Evolutionary conservation across 2,329 filamentous ascomycete species (phyloP), one percentile per base, ranked within the genome.

Genomic region (Fulvia fulva): DNA sequence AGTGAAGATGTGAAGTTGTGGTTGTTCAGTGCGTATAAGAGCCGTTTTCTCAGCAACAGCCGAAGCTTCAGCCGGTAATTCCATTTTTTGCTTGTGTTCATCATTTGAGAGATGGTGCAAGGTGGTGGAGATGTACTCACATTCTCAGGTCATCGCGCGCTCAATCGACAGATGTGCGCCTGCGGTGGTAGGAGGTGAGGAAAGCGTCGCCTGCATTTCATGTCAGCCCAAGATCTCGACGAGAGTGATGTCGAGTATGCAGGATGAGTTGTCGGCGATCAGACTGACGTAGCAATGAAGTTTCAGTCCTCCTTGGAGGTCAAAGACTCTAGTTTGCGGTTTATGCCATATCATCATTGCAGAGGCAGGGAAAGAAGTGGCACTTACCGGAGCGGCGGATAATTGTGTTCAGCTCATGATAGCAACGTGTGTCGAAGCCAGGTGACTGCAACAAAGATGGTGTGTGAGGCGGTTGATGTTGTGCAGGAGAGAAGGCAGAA

Each of bases 301-400:
- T 64, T 66, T 65, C 64, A 66, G 58, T 64, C 61, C 63, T 63
- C 63, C 58, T 51, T 54, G 50, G 62, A 65, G 61, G 61, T 66
- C 64, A 66, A 64, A 66, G 64, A 66, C 64, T 66, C 64, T 66
- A 66, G 64, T 66, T 66, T 66, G 64, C 64, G 64, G 64, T 66
- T 66, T 61, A 63, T 62, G 61, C 55, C 59, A 59, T 65, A 56
- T 64, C 63, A 65, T 65, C 64, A 65, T 55, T 51, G 52, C 50
- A 56, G 37, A 30, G 30, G 21, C 23, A 44, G 45, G 44, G 52
- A 12, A 14, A 9, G 6, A 21, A 53, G 21, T 22, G 26, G 21
- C 7, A 23, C 63, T 60, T 56, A 65, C 63, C 56, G 54, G 54
- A 49, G 54, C 37, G 54, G 53, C 45, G 22, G 46, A 21, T 22